Evolutionary conservation across 1,139 yeast genomes (phyloP).

Genomic region (Arxiozyma bovina): DNA sequence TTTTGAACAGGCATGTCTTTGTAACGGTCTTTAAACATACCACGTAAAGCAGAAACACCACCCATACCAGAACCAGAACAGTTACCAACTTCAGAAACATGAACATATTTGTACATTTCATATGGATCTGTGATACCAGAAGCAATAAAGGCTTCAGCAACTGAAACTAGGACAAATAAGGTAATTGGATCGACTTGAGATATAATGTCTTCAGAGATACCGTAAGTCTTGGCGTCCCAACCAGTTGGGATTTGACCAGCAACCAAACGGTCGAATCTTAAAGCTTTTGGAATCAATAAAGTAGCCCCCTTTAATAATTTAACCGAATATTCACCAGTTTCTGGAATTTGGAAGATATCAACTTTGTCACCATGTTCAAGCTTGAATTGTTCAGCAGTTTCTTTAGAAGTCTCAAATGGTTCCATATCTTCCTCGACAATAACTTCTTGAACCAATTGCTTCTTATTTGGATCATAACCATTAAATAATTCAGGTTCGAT

Average conservation of each 20-base stretch:
- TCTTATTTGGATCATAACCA: conserved; percentile 91
- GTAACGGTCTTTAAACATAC: conserved; percentile 95
- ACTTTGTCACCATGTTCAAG: conserved; percentile 90
- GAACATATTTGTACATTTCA: conserved; percentile 96
- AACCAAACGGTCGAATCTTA: conserved; percentile 88
- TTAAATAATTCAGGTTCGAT: conserved; percentile 90
- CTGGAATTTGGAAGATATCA: conserved; percentile 83
- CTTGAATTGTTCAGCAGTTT: conserved; percentile 90
- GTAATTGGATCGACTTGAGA: conserved; percentile 95
- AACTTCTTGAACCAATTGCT: conserved; percentile 87
- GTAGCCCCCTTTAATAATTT: conserved; percentile 88
- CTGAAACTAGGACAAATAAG: conserved; percentile 82
- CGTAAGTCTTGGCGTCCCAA: conserved; percentile 92
- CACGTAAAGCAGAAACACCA: conserved; percentile 93
- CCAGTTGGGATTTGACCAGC: conserved; percentile 99
- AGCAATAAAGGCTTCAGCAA: conserved; percentile 86
- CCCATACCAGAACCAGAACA: conserved; percentile 99
- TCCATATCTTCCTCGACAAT: conserved; percentile 94
- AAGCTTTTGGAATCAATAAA: conserved; percentile 87
- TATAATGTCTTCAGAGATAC: conserved; percentile 88
- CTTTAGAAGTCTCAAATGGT: conserved; percentile 89
- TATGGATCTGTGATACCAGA: conserved; percentile 97
- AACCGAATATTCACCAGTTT: conserved; percentile 86
- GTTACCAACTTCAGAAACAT: conserved; percentile 96
- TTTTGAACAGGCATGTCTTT: conserved; percentile 90